These are phyloP conservation scores for Pseudognaphalium luteoalbum DNA, from an alignment of 129 eudicot species.

Conservation along the genomic window DNA sequence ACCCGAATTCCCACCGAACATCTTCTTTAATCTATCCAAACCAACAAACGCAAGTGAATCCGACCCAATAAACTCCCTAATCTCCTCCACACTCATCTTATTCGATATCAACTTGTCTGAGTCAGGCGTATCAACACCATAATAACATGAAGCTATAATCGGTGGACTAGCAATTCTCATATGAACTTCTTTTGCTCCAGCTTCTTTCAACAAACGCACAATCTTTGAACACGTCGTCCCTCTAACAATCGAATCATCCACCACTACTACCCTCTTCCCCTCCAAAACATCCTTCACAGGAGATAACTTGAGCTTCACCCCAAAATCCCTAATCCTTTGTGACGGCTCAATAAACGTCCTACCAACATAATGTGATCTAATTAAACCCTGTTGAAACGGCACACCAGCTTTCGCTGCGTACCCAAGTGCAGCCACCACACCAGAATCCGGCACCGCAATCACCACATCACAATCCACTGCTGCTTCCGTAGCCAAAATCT, in stretches of 20 bases:
- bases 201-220: slow-evolving; percentile 71
- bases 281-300: slow-evolving; percentile 72
- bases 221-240: slow-evolving; percentile 80
- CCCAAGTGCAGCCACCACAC: slow-evolving; percentile 76
- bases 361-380: slow-evolving; percentile 84
- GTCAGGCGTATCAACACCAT: slow-evolving; percentile 91
- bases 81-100: slow-evolving; percentile 74
- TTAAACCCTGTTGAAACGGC: slow-evolving; percentile 65
- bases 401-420: slow-evolving; percentile 76
- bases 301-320: slow-evolving; percentile 70
- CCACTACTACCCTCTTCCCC: slow-evolving; percentile 79
- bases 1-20: slow-evolving; percentile 51
- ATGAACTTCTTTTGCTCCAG: slow-evolving; percentile 92
- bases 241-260: slow-evolving; percentile 80
- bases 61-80: slow-evolving; percentile 76
- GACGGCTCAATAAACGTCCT: slow-evolving; percentile 78
- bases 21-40: slow-evolving; percentile 58
- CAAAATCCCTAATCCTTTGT: slow-evolving; percentile 72
- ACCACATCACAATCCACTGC: slow-evolving; percentile 80
- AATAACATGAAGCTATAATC: slow-evolving; percentile 82
- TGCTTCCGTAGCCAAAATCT: slow-evolving; percentile 67
- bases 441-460: slow-evolving; percentile 88
- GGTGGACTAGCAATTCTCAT: slow-evolving; percentile 98
- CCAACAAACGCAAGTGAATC: slow-evolving; percentile 83
- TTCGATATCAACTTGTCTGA: slow-evolving; percentile 83